A percentile compares a stretch with the other conserved stretches of the same genome.
These are phyloP conservation scores for Penicillium samsonianum DNA, from an alignment of 495 filamentous ascomycete species.

Conservation along the genomic window DNA sequence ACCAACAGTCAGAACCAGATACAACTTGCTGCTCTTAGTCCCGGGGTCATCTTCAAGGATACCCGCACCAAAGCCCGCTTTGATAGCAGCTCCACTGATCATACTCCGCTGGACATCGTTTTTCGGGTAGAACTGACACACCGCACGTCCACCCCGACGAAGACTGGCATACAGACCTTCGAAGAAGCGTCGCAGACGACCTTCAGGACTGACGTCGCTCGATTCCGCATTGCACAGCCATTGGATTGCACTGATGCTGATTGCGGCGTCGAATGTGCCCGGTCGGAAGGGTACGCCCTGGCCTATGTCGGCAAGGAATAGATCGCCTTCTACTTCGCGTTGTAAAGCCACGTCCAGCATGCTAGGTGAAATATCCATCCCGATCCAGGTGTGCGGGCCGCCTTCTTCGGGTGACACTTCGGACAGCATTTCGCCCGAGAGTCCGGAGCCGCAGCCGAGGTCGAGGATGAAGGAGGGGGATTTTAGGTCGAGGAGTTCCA, in stretches of 20 bases:
- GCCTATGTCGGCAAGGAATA: conserved; percentile 89
- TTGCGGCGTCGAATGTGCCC: conserved; percentile 90
- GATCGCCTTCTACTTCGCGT: conserved; percentile 86
- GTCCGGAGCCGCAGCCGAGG: conserved; percentile 90
- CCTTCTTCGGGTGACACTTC: conserved; percentile 62
- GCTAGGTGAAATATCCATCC: conserved; percentile 89
- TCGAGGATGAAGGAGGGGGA: conserved; percentile 87
- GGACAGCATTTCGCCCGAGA: conserved; percentile 91
- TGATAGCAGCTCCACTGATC: conserved; percentile 86
- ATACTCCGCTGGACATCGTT: conserved; percentile 88
- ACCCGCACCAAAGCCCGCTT: conserved; percentile 93
- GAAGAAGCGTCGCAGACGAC: conserved; percentile 81
- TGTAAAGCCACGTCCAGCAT: conserved; percentile 94
- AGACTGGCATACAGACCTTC: conserved; percentile 86
- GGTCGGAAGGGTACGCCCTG: conserved; percentile 94
- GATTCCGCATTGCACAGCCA: conserved; percentile 97
- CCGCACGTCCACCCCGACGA: conserved; percentile 82
- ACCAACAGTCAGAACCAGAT: conserved; percentile 91
- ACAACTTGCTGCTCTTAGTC: conserved; percentile 92
- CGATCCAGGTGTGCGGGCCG: conserved; percentile 89
- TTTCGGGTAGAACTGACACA: conserved; percentile 97
- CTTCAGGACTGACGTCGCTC: conserved; percentile 74
- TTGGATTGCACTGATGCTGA: conserved; percentile 91
- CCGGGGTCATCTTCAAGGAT: conserved; percentile 92
- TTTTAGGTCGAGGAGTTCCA: conserved; percentile 82